Conservation (phyloP, 176 grass and related monocot species). For the Panicum miliaceum region DNA sequence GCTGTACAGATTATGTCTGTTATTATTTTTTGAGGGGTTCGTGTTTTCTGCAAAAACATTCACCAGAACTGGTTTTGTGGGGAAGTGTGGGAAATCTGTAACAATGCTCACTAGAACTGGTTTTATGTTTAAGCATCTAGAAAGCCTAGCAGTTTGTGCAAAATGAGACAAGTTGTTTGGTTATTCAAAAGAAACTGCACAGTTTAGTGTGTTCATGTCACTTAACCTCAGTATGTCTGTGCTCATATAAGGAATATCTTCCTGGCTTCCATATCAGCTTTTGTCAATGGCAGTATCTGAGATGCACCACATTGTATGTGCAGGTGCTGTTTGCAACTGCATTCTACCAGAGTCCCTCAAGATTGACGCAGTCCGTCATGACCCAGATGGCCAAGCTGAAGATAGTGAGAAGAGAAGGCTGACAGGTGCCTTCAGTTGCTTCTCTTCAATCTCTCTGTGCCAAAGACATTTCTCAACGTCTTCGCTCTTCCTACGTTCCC, state of each 20-base stretch:
- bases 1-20: background rate
- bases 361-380: conserved; percentile 59
- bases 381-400: conserved; percentile 53
- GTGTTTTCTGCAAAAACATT: background rate
- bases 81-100: conserved; percentile 7
- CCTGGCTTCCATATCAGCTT: background rate
- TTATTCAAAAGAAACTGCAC: background rate
- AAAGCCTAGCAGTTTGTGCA: background rate
- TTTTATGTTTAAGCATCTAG: background rate
- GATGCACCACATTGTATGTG: conserved; percentile 2
- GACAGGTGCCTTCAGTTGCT: conserved; percentile 63
- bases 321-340: conserved; percentile 79
- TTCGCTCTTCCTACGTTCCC: conserved; percentile 46
- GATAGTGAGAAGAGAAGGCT: conserved; percentile 63
- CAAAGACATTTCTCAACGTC: conserved; percentile 49
- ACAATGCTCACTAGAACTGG: background rate
- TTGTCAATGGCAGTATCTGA: background rate
- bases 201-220: background rate
- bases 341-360: conserved; percentile 68
- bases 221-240: background rate
- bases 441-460: conserved; percentile 68
- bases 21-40: background rate
- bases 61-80: background rate
- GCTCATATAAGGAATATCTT: background rate
- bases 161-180: background rate